A percentile compares a stretch with the other conserved stretches of the same genome.
Evolutionary conservation across 176 grass and related monocot genomes (phyloP).

Genomic region (Otatea glauca): DNA sequence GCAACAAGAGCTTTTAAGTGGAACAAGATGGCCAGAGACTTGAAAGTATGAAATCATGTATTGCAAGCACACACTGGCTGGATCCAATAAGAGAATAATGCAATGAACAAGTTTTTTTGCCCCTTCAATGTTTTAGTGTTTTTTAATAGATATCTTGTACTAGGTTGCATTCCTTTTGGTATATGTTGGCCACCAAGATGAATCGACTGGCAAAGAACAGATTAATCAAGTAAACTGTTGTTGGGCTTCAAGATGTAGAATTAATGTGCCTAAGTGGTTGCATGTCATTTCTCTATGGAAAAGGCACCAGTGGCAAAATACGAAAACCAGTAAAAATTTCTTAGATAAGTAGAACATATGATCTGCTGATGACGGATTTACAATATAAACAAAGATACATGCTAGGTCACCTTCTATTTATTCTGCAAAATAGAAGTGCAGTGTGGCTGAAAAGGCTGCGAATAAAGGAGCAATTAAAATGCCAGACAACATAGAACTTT

Average conservation of each 20-base stretch:
- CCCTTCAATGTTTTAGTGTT: not conserved
- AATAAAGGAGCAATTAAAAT: not conserved
- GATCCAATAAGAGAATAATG: not conserved
- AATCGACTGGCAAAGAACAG: not conserved
- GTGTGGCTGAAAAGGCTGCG: not conserved
- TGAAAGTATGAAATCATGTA: not conserved
- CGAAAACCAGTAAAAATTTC: not conserved
- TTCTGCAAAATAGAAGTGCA: not conserved
- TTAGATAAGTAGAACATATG: not conserved
- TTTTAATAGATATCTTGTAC: not conserved
- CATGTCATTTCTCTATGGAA: not conserved
- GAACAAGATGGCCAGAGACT: not conserved
- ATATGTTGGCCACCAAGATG: not conserved
- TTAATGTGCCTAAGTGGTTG: not conserved
- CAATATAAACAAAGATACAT: not conserved
- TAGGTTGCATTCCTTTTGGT: constrained; percentile 1
- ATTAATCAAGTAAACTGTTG: not conserved
- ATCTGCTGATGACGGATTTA: not conserved
- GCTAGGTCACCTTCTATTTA: not conserved
- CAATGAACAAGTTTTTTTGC: not conserved
- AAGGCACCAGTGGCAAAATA: not conserved
- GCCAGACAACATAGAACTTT: not conserved
- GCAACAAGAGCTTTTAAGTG: not conserved
- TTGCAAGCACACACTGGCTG: not conserved
- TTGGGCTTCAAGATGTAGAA: not conserved